A percentile compares a stretch with the other conserved stretches of the same genome.
Conservation (phyloP, 768 basidiomycete species). For the Boletus insuetus region DNA sequence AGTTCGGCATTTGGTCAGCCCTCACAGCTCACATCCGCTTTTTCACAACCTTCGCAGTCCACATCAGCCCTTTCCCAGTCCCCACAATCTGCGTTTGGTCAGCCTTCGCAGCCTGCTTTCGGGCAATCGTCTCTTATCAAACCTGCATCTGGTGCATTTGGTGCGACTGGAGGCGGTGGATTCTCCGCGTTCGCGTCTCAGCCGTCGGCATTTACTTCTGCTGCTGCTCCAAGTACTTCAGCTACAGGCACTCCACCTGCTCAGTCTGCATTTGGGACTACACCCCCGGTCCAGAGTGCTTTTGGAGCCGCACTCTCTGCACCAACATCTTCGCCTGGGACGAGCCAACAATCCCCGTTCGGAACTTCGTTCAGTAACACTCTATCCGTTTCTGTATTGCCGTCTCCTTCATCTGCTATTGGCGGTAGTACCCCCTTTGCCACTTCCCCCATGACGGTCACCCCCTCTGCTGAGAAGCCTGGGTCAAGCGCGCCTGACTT, state of each 20-base stretch:
- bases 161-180: conserved; percentile 39
- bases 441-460: conserved; percentile 24
- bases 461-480: conserved; percentile 20
- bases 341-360: conserved; percentile 24
- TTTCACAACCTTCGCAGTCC: too few species aligned
- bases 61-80: too few species aligned
- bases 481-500: conserved; percentile 33
- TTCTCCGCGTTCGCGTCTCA: conserved; percentile 54
- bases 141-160: conserved; percentile 52
- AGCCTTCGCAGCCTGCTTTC: conserved; percentile 34
- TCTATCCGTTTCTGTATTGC: conserved; percentile 14
- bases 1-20: conserved; percentile 39
- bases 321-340: conserved; percentile 17
- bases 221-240: conserved; percentile 3
- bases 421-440: conserved; percentile 24
- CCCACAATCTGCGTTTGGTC: too few species aligned
- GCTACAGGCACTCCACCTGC: conserved; percentile 3
- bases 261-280: conserved; percentile 23
- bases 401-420: conserved; percentile 22
- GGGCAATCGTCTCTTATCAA: conserved; percentile 44
- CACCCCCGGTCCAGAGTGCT: conserved; percentile 17
- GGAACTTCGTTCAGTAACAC: conserved; percentile 23
- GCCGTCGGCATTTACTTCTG: conserved; percentile 40
- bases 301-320: conserved; percentile 11
- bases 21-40: conserved; percentile 25